Evolutionary conservation across 805 yeast genomes (phyloP).

Genomic region (Lipomyces yamanashiensis): DNA sequence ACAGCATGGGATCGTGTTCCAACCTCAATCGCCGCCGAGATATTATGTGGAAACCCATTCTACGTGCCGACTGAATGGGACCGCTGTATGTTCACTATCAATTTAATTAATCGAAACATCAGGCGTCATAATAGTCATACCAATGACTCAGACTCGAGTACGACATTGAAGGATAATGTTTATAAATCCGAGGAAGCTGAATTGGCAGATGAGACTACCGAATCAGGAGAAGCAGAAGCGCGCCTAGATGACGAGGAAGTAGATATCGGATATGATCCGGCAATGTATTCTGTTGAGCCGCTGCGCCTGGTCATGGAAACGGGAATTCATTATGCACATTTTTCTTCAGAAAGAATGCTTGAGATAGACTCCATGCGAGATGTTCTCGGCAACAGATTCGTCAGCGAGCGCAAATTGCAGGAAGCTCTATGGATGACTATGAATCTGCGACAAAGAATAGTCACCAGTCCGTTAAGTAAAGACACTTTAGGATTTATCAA

Average conservation of each 20-base stretch:
- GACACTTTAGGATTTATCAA: slow-evolving; percentile 15
- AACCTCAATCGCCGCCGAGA: slow-evolving; percentile 49
- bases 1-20: slow-evolving; percentile 57
- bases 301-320: slow-evolving; percentile 49
- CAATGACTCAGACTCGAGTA: background rate
- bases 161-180: background rate
- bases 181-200: background rate
- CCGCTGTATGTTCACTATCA: slow-evolving; percentile 52
- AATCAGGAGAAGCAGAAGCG: background rate
- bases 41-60: slow-evolving; percentile 56
- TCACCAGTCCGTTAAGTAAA: slow-evolving; percentile 38
- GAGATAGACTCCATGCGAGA: slow-evolving; percentile 51
- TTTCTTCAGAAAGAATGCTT: slow-evolving; percentile 55
- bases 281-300: slow-evolving; percentile 19
- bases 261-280: background rate
- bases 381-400: slow-evolving; percentile 47
- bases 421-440: slow-evolving; percentile 58
- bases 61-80: slow-evolving; percentile 63
- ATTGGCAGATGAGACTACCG: background rate
- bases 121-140: background rate
- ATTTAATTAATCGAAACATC: slow-evolving; percentile 22
- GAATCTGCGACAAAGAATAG: slow-evolving; percentile 50
- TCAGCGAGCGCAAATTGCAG: slow-evolving; percentile 49
- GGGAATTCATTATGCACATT: slow-evolving; percentile 54
- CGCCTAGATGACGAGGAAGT: background rate